These are phyloP conservation scores for Pseudogymnoascus sp. DNA, from an alignment of 2,329 filamentous ascomycete species.

Conservation along the genomic window DNA sequence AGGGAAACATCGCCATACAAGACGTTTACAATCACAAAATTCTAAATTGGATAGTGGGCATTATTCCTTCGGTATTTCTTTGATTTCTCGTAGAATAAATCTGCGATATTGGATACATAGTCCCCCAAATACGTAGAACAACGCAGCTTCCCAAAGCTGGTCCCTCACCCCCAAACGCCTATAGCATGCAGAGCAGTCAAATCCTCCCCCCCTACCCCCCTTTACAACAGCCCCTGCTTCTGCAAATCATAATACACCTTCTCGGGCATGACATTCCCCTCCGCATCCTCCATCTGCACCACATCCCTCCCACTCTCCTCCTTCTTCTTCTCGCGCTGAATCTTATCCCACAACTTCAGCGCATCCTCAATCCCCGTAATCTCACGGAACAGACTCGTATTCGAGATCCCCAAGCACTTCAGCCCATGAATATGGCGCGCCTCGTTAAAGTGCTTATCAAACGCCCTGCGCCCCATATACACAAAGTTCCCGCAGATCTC, in stretches of 20 bases:
- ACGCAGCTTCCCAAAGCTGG: neutral
- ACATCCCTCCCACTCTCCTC: constrained; percentile 62
- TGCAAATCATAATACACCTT: constrained; percentile 95
- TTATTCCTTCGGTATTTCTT: neutral
- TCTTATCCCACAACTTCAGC: constrained; percentile 82
- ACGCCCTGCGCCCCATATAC: constrained; percentile 94
- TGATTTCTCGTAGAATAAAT: neutral
- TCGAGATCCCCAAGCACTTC: constrained; percentile 88
- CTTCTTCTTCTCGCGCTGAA: constrained; percentile 76
- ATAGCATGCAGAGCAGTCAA: neutral
- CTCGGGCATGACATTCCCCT: constrained; percentile 98
- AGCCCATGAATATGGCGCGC: constrained; percentile 86
- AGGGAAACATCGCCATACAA: neutral
- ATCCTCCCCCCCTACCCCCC: neutral
- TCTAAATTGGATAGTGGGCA: neutral
- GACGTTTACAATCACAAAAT: neutral
- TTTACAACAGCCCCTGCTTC: constrained; percentile 74
- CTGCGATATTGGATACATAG: neutral
- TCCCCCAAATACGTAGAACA: neutral
- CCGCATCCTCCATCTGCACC: constrained; percentile 96
- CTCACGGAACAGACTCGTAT: constrained; percentile 83
- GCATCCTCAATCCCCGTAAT: constrained; percentile 91
- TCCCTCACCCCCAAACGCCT: neutral
- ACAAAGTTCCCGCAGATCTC: constrained; percentile 97
- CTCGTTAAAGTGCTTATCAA: constrained; percentile 98